A percentile compares a stretch with the other conserved stretches of the same genome.
Conservation (phyloP, 139 green algal species). For the Micromonas pusilla region DNA sequence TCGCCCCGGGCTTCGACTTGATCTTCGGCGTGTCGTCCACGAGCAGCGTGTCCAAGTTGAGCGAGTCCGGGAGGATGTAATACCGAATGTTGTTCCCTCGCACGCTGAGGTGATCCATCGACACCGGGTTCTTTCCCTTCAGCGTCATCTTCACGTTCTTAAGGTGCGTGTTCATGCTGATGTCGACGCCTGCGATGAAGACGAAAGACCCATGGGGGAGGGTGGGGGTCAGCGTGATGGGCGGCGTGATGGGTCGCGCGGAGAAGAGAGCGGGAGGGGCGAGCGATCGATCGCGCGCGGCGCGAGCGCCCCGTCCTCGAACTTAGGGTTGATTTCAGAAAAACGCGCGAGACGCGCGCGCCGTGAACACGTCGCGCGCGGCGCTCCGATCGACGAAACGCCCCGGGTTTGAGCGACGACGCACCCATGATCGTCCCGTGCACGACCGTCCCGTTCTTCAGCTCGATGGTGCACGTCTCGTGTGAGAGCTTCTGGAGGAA, state of each 20-base stretch:
- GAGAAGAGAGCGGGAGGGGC: neutral
- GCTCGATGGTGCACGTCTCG: slow-evolving; percentile 95
- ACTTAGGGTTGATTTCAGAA: neutral
- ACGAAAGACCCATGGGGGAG: no score
- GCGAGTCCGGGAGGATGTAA: slow-evolving; percentile 92
- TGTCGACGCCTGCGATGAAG: slow-evolving; percentile 84
- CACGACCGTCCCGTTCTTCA: slow-evolving; percentile 96
- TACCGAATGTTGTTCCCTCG: slow-evolving; percentile 84
- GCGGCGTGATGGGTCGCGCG: no score
- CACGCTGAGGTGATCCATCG: slow-evolving; percentile 81
- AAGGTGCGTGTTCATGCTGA: slow-evolving; percentile 99
- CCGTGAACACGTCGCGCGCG: neutral
- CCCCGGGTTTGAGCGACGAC: neutral
- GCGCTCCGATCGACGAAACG: neutral
- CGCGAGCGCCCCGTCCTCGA: no score
- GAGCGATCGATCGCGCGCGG: no score
- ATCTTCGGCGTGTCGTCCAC: slow-evolving; percentile 93
- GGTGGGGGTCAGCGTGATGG: no score
- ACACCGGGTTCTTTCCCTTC: slow-evolving; percentile 79
- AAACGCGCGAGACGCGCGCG: neutral
- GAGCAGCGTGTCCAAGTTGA: slow-evolving; percentile 97
- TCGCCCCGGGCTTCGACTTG: slow-evolving; percentile 56
- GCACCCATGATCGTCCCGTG: slow-evolving; percentile 88
- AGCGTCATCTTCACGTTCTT: slow-evolving; percentile 92
- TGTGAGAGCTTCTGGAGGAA: slow-evolving; percentile 98